Base-by-base conservation (phyloP, 1,284 basidiomycete species). In the Cryptococcus neoformans region DNA sequence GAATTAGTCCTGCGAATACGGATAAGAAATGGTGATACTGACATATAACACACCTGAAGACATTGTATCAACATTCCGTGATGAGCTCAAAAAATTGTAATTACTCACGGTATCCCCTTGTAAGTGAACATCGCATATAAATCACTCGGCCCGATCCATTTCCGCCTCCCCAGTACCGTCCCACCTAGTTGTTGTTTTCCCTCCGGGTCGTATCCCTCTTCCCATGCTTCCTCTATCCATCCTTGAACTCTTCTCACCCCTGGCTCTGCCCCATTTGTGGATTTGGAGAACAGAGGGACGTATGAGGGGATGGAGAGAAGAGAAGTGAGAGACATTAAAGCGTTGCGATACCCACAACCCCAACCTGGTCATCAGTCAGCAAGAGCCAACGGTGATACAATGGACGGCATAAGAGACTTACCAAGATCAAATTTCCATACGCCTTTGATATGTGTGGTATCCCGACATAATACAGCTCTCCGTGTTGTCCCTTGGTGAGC, bases 181-280 rank as follows among this genome's bases (percentile, higher is more conserved):
- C 77, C 72, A 37, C 82, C 80, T 7, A 93, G 76, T 50, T 90
- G 78, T 36, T 75, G 58, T 5, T 83, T 83, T 6, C 91, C 91
- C 59, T 85, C 81, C 14, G 72, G 65, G 70, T 94, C 91, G 65
- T 84, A 92, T 0, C 89, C 91, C 77, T 78, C 53, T 3, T 78
- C 73, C 91, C 91, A 94, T 1, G 90, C 90, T 52, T 82, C 80
- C 72, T 92, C 87, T 48, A 94, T 85, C 84, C 87, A 87, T 11
- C 60, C 66, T 68, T 93, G 91, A 34, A 93, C 70, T 63, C 87
- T 85, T 9, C 85, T 80, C 6, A 93, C 82, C 10, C 89, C 81
- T 1, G 90, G 90, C 1, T 83, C 63, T 3, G 68, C 76, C 6
- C 80, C 76, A 6, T 84, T 83, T 7, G 38, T 35, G 1, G 62